Base-by-base conservation (phyloP, 257 asterid species). In the Catharanthus roseus region DNA sequence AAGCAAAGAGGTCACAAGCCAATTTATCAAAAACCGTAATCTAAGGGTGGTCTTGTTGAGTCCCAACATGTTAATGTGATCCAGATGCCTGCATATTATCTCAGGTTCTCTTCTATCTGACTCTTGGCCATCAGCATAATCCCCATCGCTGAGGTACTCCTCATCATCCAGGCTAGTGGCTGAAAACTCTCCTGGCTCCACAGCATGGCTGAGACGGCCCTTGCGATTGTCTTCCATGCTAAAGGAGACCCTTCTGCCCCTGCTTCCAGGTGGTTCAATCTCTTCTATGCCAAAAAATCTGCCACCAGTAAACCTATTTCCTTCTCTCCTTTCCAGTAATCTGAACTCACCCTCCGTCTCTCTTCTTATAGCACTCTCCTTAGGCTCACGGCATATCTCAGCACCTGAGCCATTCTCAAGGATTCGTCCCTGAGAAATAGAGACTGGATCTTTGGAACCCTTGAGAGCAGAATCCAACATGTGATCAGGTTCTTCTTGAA, bases 331-430 rank as follows among this genome's bases (percentile, higher is more conserved):
- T 77, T 87, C 99, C 56, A 92, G 82, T 39, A 95, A 81, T 75
- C 98, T 81, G 79, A 92, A 95, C 51, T 90, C 99, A 16, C 99
- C 98, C 79, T 92, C 99, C 11, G 97, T 91, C 82, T 95, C 98
- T 78, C 98, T 82, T 80, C 97, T 87, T 80, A 95, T 92, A 24
- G 97, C 96, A 74, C 96, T 93, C 80, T 89, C 99, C 82, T 90
- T 93, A 26, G 81, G 58, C 78, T 89, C 98, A 3, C 78, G 75
- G 64, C 70, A 78, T 54, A 79, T 68, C 78, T 85, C 87, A 56
- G 89, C 80, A 28, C 76, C 70, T 53, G 82, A 79, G 49, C 86
- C 92, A 79, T 88, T 87, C 60, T 67, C 83, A 71, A 61, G 64
- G 55, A 60, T 78, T 58, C 28, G 81, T 38, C 70, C 70, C 54